Base-by-base conservation (phyloP, 805 yeast genomes). In the Lipomyces oligophaga region DNA sequence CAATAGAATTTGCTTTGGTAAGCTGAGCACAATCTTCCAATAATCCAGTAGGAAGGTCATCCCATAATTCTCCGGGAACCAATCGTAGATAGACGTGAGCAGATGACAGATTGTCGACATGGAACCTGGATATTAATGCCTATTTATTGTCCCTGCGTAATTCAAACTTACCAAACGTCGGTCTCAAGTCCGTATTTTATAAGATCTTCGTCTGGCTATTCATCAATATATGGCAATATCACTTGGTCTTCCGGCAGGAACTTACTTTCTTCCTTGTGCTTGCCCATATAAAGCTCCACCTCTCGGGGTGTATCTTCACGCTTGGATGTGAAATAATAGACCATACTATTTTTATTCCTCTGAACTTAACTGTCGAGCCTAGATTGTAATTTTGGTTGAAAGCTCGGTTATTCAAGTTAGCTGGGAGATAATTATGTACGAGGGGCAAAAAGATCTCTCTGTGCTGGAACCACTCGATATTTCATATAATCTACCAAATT, bases 21-120 rank as follows among this genome's bases (percentile, higher is more conserved):
- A 85, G 67, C 58, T 85, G 94, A 1, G 82, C 81, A 38, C 81
- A 75, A 51, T 76, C 81, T 30, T 61, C 65, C 8, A 84, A 60
- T 0, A 82, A 67, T 2, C 65, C 72, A 13, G 69, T 68, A 1
- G 83, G 83, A 15, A 83, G 75, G 21, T 67, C 67, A 3, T 71
- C 75, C 62, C 76, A 66, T 4, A 50, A 38, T 57, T 58, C 58
- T 43, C 75, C 80, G 19, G 72, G 76, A 2, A 72, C 67, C 18
- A 81, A 63, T 45, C 85, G 74, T 22, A 83, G 66, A 58, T 85
- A 85, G 7, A 85, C 73, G 61, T 85, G 95, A 0, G 89, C 93
- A 35, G 87, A 80, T 3, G 87, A 80, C 38, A 78, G 69, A 54
- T 80, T 81, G 55, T 83, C 89, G 5, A 82, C 87, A 63, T 84